These are phyloP conservation scores for Ramicandelaber brevisporus DNA, from an alignment of 192 early-diverging fungal species.

Conservation along the genomic window DNA sequence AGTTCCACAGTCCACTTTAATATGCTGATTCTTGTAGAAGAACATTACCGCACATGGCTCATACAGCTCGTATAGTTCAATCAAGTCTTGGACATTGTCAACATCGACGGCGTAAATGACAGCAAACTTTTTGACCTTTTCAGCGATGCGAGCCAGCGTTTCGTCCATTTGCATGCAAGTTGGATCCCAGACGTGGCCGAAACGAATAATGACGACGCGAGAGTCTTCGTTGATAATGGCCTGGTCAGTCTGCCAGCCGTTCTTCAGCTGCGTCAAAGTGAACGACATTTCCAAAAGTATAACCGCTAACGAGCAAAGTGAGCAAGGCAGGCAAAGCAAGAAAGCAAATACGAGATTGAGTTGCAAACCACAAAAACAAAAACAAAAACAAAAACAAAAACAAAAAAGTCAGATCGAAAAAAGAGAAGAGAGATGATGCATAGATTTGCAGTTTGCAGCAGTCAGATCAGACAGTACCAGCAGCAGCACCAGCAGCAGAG, in stretches of 20 bases:
- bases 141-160: constrained; percentile 69
- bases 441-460: no score
- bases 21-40: constrained; percentile 88
- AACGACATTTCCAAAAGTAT: no score
- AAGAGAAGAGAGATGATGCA: no score
- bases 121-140: constrained; percentile 97
- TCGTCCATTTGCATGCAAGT: constrained; percentile 98
- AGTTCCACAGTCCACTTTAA: constrained; percentile 96
- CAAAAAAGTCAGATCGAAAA: no score
- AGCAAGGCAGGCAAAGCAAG: no score
- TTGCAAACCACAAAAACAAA: no score
- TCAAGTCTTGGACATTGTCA: constrained; percentile 79
- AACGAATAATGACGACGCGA: constrained; percentile 85
- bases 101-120: constrained; percentile 92
- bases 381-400: no score
- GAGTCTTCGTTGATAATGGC: constrained; percentile 96
- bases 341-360: no score
- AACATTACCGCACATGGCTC: constrained; percentile 98
- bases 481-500: no score
- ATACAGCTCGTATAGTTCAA: constrained; percentile 95
- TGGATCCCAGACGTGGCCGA: constrained; percentile 91
- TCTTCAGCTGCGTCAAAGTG: constrained; percentile 13
- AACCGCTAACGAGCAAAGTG: no score
- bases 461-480: no score
- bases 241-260: constrained; percentile 95